These are phyloP conservation scores for Claviceps quebecensis DNA, from an alignment of 2,329 filamentous ascomycete species.

Conservation along the genomic window DNA sequence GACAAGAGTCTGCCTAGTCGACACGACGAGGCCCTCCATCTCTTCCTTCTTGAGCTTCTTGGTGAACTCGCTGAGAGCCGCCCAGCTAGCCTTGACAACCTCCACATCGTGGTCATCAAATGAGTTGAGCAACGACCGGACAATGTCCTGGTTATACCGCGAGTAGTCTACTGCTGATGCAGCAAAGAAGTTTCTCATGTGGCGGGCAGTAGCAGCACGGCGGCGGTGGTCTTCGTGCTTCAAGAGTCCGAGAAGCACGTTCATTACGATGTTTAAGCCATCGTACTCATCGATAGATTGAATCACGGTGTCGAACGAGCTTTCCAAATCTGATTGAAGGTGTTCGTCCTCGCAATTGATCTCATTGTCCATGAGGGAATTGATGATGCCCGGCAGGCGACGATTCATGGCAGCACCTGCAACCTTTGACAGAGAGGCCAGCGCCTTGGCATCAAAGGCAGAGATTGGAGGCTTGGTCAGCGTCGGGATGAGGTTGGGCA, in stretches of 20 bases:
- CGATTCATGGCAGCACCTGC: slow-evolving; percentile 84
- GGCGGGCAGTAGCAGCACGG: slow-evolving; percentile 62
- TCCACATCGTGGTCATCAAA: slow-evolving; percentile 76
- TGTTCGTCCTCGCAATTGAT: slow-evolving; percentile 62
- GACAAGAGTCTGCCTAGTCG: slow-evolving; percentile 72
- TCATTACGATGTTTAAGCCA: slow-evolving; percentile 91
- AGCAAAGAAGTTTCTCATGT: slow-evolving; percentile 77
- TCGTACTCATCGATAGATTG: slow-evolving; percentile 92
- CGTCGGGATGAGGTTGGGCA: slow-evolving; percentile 91
- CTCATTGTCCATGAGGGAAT: slow-evolving; percentile 86
- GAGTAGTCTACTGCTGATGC: slow-evolving; percentile 77
- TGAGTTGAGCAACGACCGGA: slow-evolving; percentile 76
- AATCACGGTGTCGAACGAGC: slow-evolving; percentile 78
- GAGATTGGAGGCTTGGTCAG: slow-evolving; percentile 82
- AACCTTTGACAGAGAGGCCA: slow-evolving; percentile 86
- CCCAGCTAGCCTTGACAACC: slow-evolving; percentile 84
- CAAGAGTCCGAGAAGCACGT: slow-evolving; percentile 69
- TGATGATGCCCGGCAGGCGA: slow-evolving; percentile 77
- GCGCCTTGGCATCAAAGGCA: slow-evolving; percentile 83
- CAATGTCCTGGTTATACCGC: slow-evolving; percentile 88
- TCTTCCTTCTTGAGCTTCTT: slow-evolving; percentile 89
- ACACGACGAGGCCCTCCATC: slow-evolving; percentile 84
- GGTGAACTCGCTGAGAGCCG: slow-evolving; percentile 73
- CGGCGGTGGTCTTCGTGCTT: slow-evolving; percentile 88
- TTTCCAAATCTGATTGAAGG: slow-evolving; percentile 58